Conservation (phyloP, 1,284 basidiomycete genomes). For the Ceratobasidium theobromae region DNA sequence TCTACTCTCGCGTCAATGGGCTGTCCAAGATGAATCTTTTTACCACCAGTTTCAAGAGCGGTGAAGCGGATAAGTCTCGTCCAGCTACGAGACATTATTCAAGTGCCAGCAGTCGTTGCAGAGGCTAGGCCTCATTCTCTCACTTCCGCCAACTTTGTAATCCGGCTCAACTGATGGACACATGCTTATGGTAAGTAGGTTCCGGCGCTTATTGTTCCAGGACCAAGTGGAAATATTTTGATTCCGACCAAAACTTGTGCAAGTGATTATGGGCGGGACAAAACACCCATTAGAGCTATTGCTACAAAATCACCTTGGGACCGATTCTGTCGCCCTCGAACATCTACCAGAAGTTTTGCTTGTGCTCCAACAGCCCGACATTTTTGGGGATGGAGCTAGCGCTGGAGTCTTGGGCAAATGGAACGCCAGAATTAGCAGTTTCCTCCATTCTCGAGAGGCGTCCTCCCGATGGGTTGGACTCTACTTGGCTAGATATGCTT, state of each 20-base stretch:
- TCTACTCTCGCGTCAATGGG: conserved; percentile 68
- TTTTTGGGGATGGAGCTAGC: conserved; percentile 41
- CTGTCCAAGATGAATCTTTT: conserved; percentile 70
- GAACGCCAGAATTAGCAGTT: conserved; percentile 63
- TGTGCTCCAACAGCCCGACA: conserved; percentile 52
- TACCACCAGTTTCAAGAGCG: conserved; percentile 64
- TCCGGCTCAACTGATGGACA: too few species aligned
- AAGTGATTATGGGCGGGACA: background rate
- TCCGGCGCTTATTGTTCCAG: background rate
- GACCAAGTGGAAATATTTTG: too few species aligned
- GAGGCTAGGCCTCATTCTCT: too few species aligned
- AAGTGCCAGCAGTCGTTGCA: too few species aligned
- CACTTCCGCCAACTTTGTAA: too few species aligned
- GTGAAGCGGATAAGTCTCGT: conserved; percentile 80
- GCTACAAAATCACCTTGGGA: conserved; percentile 66
- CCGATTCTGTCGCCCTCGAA: conserved; percentile 59
- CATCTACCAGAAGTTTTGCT: conserved; percentile 61
- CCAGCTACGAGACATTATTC: conserved; percentile 49
- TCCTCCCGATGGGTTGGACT: conserved; percentile 74
- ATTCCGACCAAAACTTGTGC: conserved; percentile 25
- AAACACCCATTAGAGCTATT: conserved; percentile 61
- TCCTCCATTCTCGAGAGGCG: conserved; percentile 71
- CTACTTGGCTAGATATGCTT: conserved; percentile 65
- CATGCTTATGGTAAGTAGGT: too few species aligned
- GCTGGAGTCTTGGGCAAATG: conserved; percentile 71